Percentiles rank a stretch among this genome's conserved stretches.
Evolutionary conservation across 345 rosid genomes (phyloP).

Genomic region (Populus tremula): DNA sequence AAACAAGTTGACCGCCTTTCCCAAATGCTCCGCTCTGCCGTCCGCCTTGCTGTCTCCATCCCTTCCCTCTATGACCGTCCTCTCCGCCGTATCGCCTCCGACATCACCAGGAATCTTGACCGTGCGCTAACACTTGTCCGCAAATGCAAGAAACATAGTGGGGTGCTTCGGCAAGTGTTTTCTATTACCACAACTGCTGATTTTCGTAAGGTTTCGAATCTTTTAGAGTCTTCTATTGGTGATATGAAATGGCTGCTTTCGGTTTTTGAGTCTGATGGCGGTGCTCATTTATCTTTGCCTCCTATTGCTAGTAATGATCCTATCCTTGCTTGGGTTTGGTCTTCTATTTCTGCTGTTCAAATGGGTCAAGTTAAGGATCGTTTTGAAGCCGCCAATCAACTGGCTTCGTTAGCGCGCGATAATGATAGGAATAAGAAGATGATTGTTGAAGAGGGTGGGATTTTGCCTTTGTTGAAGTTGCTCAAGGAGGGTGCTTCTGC

Average conservation of each 20-base stretch:
- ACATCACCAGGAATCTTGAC: slow-evolving; percentile 55
- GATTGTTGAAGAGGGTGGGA: slow-evolving; percentile 59
- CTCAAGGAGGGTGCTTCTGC: slow-evolving; percentile 48
- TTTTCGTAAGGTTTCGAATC: slow-evolving; percentile 46
- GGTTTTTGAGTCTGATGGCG: slow-evolving; percentile 43
- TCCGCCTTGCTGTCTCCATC: slow-evolving; percentile 37
- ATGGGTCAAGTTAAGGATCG: slow-evolving; percentile 49
- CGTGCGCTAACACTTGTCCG: slow-evolving; percentile 54
- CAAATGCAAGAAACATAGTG: slow-evolving; percentile 44
- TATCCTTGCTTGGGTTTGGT: slow-evolving; percentile 68
- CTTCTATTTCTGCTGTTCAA: slow-evolving; percentile 43
- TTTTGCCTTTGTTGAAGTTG: slow-evolving; percentile 46
- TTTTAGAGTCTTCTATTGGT: slow-evolving; percentile 53
- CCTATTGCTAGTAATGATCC: slow-evolving; percentile 71
- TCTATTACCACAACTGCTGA: slow-evolving; percentile 53
- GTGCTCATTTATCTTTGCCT: slow-evolving; percentile 41
- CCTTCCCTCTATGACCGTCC: slow-evolving; percentile 57
- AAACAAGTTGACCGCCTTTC: slow-evolving; percentile 47
- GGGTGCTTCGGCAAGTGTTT: slow-evolving; percentile 57
- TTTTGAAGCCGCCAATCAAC: slow-evolving; percentile 48
- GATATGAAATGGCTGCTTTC: slow-evolving; percentile 61
- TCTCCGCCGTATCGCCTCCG: slow-evolving; percentile 47
- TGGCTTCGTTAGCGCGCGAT: slow-evolving; percentile 50
- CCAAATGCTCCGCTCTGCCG: slow-evolving; percentile 53
- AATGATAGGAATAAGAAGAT: slow-evolving; percentile 57